Percentiles rank a stretch among this genome's conserved stretches.
These are phyloP conservation scores for Bauhinia variegata DNA, from an alignment of 306 rosid genomes.

Conservation along the genomic window DNA sequence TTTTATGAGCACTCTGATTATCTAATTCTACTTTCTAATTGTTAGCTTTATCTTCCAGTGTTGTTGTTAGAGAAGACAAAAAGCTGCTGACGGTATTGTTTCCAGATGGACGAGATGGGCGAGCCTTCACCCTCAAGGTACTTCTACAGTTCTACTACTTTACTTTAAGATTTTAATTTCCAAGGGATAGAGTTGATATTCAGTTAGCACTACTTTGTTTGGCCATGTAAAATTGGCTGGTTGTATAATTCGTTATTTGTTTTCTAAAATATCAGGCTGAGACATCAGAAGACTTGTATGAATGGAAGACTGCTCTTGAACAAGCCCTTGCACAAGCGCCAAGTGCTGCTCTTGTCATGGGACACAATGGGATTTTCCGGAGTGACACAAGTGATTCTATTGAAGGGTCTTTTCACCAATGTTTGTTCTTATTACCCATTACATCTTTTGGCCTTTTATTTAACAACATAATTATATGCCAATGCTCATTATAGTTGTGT, in stretches of 20 bases:
- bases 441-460: conserved; percentile 33
- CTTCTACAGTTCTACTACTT: conserved; percentile 37
- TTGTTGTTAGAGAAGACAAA: conserved; percentile 99
- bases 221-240: not conserved
- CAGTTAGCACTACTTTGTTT: conserved; percentile 10
- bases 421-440: conserved; percentile 51
- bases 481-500: conserved; percentile 6
- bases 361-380: conserved; percentile 92
- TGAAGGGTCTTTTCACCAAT: conserved; percentile 95
- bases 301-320: conserved; percentile 98
- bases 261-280: conserved; percentile 70
- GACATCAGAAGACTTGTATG: conserved; percentile 89
- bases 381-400: conserved; percentile 78
- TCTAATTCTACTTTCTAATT: conserved; percentile 36
- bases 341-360: conserved; percentile 98
- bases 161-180: not conserved
- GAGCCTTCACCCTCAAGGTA: conserved; percentile 99
- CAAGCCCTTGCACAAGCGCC: conserved; percentile 99
- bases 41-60: conserved; percentile 61
- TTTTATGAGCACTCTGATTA: conserved; percentile 21
- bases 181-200: not conserved
- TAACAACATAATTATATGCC: conserved; percentile 25
- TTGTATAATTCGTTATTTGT: conserved; percentile 3
- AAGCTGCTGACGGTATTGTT: conserved; percentile 92
- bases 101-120: conserved; percentile 99